Conservation (phyloP, 768 basidiomycete genomes). For the Butyriboletus loyo region DNA sequence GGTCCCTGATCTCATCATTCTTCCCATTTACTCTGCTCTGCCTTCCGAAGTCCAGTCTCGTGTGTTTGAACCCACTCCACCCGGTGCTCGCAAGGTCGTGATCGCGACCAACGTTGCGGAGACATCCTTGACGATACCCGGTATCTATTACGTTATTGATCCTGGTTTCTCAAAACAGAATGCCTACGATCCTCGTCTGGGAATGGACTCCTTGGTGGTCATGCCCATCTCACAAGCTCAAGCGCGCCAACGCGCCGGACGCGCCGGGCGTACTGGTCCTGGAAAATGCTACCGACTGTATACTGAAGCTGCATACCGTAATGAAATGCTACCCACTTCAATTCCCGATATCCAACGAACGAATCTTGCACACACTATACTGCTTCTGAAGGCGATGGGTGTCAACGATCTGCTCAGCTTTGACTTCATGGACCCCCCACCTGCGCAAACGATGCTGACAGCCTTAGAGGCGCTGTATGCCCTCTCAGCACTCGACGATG, state of each 20-base stretch:
- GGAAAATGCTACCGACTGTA: conserved; percentile 98
- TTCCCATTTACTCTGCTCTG: conserved; percentile 97
- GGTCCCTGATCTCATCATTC: conserved; percentile 93
- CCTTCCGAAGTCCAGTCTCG: conserved; percentile 97
- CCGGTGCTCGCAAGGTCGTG: conserved; percentile 97
- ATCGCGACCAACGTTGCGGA: conserved; percentile 99
- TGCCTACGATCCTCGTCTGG: conserved; percentile 93
- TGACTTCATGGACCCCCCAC: conserved; percentile 99
- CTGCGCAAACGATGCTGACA: conserved; percentile 94
- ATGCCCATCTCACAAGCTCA: conserved; percentile 99
- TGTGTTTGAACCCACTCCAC: conserved; percentile 97
- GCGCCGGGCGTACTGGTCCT: conserved; percentile 96
- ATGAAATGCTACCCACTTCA: conserved; percentile 97
- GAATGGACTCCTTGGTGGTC: conserved; percentile 98
- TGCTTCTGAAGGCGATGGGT: conserved; percentile 98
- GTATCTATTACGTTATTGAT: conserved; percentile 98
- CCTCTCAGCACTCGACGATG: conserved; percentile 93
- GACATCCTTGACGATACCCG: conserved; percentile 96
- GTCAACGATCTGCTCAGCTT: conserved; percentile 97
- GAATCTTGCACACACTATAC: conserved; percentile 87
- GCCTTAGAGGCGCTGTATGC: conserved; percentile 94
- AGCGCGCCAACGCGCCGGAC: conserved; percentile 91
- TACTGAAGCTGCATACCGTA: conserved; percentile 96
- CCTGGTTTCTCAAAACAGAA: conserved; percentile 99
- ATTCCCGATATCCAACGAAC: conserved; percentile 98